Percentiles rank a stretch among this genome's conserved stretches.
Evolutionary conservation across 176 grass and related monocot genomes (phyloP).

Genomic region (Triticum urartu): DNA sequence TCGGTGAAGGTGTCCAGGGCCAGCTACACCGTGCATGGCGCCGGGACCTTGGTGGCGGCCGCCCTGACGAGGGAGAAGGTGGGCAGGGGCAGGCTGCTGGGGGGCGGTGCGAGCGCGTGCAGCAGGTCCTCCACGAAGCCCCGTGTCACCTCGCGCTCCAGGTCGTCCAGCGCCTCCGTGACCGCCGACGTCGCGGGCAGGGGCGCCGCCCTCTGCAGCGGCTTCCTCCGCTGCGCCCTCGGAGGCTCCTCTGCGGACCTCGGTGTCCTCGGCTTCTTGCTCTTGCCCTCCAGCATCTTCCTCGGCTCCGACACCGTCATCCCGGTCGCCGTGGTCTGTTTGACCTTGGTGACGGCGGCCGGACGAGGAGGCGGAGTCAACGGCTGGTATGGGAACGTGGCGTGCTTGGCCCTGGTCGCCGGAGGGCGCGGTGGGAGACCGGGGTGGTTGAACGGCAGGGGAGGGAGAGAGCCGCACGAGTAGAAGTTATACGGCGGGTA

Average conservation of each 20-base stretch:
- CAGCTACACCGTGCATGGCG: conserved; percentile 24
- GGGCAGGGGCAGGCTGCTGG: conserved; percentile 57
- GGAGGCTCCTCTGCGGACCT: background rate
- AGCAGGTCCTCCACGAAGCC: conserved; percentile 44
- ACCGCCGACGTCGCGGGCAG: conserved; percentile 18
- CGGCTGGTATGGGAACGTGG: background rate
- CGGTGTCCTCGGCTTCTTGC: conserved; percentile 32
- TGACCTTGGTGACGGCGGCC: background rate
- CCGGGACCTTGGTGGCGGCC: background rate
- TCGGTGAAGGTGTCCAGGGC: background rate
- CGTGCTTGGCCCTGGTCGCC: background rate
- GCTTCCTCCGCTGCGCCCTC: conserved; percentile 32
- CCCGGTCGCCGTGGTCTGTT: background rate
- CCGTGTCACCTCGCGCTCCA: conserved; percentile 35
- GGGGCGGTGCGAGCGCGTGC: conserved; percentile 49
- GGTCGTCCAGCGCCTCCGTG: conserved; percentile 39
- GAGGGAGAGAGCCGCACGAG: conserved; percentile 26
- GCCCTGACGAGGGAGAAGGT: conserved; percentile 41
- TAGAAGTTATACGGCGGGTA: background rate
- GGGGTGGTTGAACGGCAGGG: conserved; percentile 18
- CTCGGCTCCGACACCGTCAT: background rate
- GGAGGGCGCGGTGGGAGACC: conserved; percentile 32
- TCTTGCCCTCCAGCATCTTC: conserved; percentile 25
- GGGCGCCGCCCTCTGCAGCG: conserved; percentile 34
- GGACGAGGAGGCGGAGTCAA: background rate